These are phyloP conservation scores for Scenedesmus sp. DNA, from an alignment of 163 green algal species.

Conservation along the genomic window DNA sequence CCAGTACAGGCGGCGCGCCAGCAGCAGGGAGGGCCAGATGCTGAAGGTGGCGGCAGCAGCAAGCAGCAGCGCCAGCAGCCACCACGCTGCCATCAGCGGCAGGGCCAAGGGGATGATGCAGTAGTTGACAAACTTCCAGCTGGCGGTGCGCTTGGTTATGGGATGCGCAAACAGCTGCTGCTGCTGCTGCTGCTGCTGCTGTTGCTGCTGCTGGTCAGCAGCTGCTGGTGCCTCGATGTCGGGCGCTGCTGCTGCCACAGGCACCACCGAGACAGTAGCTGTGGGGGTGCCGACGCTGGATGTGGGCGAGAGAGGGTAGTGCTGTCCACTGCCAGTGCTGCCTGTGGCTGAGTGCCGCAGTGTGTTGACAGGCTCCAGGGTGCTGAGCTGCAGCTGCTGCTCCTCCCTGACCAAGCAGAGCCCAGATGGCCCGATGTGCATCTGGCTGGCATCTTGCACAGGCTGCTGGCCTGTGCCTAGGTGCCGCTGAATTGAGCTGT, in stretches of 20 bases:
- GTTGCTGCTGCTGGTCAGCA: background rate
- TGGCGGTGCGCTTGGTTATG: no score
- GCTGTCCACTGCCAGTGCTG: background rate
- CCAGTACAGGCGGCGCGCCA: constrained; percentile 74
- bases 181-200: background rate
- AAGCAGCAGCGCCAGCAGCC: constrained; percentile 1
- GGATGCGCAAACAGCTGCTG: background rate
- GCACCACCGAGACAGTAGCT: background rate
- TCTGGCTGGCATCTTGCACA: background rate
- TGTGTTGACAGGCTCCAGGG: background rate
- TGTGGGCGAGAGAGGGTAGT: background rate
- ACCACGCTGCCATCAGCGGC: background rate
- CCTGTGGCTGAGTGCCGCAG: background rate
- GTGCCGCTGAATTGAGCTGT: no score
- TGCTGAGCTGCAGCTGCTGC: background rate
- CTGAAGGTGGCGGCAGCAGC: background rate
- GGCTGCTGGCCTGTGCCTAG: background rate
- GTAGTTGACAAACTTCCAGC: background rate
- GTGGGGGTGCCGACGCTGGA: background rate
- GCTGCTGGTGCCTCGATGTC: background rate
- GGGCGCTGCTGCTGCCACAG: constrained; percentile 5
- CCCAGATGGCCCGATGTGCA: background rate
- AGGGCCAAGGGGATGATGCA: background rate
- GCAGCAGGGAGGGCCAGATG: background rate
- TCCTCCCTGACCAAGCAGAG: background rate